Conservation (phyloP, 345 rosid species). For the Populus alba region DNA sequence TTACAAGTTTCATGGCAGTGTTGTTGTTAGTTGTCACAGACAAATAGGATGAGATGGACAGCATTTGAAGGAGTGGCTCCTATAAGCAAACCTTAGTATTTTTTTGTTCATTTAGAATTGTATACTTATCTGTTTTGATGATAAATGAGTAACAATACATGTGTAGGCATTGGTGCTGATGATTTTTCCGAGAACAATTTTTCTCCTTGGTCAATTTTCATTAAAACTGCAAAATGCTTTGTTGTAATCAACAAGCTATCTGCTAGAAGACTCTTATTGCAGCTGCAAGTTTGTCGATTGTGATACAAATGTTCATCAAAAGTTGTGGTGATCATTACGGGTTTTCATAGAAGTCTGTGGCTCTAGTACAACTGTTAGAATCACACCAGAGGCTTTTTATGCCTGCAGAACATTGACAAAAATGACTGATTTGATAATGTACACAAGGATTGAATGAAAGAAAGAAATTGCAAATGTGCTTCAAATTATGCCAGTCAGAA, state of each 20-base stretch:
- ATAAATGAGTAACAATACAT: neutral
- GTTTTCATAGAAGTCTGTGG: neutral
- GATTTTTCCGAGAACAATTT: neutral
- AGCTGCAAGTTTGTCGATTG: neutral
- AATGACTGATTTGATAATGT: neutral
- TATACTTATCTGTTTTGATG: neutral
- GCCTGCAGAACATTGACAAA: neutral
- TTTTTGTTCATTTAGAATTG: neutral
- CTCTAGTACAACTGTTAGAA: neutral
- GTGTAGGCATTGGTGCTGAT: neutral
- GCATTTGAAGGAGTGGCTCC: neutral
- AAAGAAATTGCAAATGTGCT: neutral
- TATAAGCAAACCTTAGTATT: neutral
- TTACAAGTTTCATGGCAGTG: neutral
- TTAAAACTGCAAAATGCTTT: neutral
- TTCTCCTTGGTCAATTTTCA: neutral
- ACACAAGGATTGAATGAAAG: neutral
- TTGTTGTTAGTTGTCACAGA: neutral
- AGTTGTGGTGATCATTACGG: neutral
- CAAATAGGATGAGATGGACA: neutral
- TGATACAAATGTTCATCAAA: neutral
- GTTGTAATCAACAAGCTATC: neutral
- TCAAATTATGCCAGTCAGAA: neutral
- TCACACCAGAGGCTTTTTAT: neutral
- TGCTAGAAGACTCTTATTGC: neutral